Evolutionary conservation across 2,329 filamentous ascomycete genomes (phyloP).

Genomic region (Ceratocystis ficicola): DNA sequence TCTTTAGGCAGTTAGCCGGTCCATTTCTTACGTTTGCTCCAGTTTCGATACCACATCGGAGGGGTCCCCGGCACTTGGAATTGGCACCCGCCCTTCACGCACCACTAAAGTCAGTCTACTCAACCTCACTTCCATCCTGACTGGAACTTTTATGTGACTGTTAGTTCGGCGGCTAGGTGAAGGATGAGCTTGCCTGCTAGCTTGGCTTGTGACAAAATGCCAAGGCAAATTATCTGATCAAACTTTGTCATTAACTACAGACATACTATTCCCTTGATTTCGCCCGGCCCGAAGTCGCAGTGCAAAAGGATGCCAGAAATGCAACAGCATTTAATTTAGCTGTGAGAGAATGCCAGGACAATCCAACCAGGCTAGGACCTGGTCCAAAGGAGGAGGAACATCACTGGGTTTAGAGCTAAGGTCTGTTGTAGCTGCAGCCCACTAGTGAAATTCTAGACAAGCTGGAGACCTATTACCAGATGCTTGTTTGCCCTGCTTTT

Average conservation of each 20-base stretch:
- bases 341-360: background rate
- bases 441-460: too few relatives aligned
- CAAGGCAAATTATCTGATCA: conserved; percentile 16
- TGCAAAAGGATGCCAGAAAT: background rate
- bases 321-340: background rate
- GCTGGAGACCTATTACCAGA: too few relatives aligned
- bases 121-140: too few relatives aligned
- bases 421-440: too few relatives aligned
- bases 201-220: background rate
- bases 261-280: background rate
- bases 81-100: background rate
- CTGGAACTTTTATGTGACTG: background rate
- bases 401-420: too few relatives aligned
- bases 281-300: conserved; percentile 4
- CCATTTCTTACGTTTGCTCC: background rate
- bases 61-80: background rate
- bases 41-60: background rate
- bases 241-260: background rate
- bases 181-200: background rate
- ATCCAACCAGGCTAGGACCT: background rate
- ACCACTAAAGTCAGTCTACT: background rate
- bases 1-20: background rate
- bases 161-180: background rate
- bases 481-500: background rate
- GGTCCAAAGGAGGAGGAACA: background rate